Evolutionary conservation across 2,329 filamentous ascomycete genomes (phyloP), one percentile per base, ranked within the genome.

Genomic region (Ceratocystis destructans): DNA sequence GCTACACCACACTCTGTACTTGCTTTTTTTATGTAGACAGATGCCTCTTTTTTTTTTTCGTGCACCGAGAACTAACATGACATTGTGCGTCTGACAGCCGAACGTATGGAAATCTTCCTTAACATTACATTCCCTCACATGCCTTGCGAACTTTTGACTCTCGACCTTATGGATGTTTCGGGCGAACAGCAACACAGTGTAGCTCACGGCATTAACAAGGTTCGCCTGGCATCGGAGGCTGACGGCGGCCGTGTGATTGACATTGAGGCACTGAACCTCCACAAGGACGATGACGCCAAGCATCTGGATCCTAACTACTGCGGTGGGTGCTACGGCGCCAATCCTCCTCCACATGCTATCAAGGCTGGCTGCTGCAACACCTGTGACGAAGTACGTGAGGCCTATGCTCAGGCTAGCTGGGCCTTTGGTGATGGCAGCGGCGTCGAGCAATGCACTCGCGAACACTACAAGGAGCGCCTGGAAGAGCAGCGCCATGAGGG

Each of bases 91-190:
- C 50, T 50, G 48, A 74, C 71, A 90, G 89, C 90, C 75, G 92
- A 99, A 81, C 90, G 93, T 76, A 97, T 99, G 93, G 94, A 97
- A 76, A 99, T 99, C 70, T 91, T 96, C 75, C 83, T 99, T 77
- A 99, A 99, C 79, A 87, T 99, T 68, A 94, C 90, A 61, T 99
- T 99, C 75, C 94, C 94, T 8, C 86, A 87, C 69, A 83, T 99
- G 71, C 94, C 94, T 8, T 99, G 94, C 78, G 93, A 97, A 76
- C 85, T 99, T 64, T 81, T 97, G 70, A 96, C 94, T 12, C 86
- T 99, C 72, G 94, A 99, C 75, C 93, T 99, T 66, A 99, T 99
- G 94, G 94, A 99, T 77, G 93, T 97, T 31, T 96, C 91, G 25
- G 94, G 94, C 69, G 94, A 99, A 77, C 88, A 96, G 73, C 94